Evolutionary conservation across 2,329 filamentous ascomycete genomes (phyloP), one percentile per base, ranked within the genome.

Genomic region (Rhinocladiella mackenziei): DNA sequence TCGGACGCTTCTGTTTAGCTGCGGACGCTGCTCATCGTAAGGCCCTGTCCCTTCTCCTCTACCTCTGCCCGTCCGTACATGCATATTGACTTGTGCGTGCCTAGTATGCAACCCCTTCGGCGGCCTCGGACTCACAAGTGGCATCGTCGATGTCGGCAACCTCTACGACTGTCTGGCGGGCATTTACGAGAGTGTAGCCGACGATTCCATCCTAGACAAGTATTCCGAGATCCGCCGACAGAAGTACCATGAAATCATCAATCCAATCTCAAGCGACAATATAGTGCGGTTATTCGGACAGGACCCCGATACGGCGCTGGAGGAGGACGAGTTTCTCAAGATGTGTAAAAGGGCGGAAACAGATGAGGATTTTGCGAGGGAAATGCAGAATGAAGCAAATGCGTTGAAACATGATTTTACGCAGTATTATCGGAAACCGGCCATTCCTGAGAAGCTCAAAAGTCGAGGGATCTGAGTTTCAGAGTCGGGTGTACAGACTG

Each of bases 101-200:
- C 19, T 19, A 49, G 49, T 53, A 39, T 50, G 47, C 36, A 53
- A 50, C 19, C 39, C 71, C 1, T 73, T 73, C 62, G 80, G 80
- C 33, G 80, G 80, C 0, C 65, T 82, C 11, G 80, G 80, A 1
- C 72, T 83, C 37, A 82, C 78, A 0, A 78, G 78, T 4, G 80
- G 80, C 0, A 77, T 83, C 42, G 76, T 78, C n/a, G 80, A 83
- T 52, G 71, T 80, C 2, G 78, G 76, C 8, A 76, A 77, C 0
- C 67, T 83, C 4, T 78, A 72, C 45, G 78, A 83, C 53, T 80
- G 78, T 55, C 67, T 83, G 7, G 58, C 61, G 6, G 69, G 68
- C 1, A 68, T 71, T 13, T 60, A 69, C 44, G 58, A 62, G 4
- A 65, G 62, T 2, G 45, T 61, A 4, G 64, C 65, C 2, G 64